Conservation (phyloP, 257 asterid genomes). For the Solanum peruvianum region DNA sequence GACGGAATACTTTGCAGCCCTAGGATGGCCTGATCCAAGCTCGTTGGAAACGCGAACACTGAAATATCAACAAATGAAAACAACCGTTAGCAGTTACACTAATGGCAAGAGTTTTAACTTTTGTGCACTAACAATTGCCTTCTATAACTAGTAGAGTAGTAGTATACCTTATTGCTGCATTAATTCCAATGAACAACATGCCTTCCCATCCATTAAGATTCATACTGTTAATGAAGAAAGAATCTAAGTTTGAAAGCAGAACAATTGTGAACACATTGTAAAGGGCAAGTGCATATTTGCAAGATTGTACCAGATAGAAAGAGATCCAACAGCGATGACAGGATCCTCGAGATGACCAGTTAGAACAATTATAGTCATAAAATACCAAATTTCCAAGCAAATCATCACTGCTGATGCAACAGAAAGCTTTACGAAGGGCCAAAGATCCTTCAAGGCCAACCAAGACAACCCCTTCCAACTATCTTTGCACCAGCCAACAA, state of each 20-base stretch:
- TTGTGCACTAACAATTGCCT: neutral
- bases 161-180: slow-evolving; percentile 82
- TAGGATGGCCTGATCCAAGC: slow-evolving; percentile 83
- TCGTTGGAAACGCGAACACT: slow-evolving; percentile 87
- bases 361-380: slow-evolving; percentile 89
- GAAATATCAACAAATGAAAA: neutral
- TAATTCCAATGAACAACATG: slow-evolving; percentile 87
- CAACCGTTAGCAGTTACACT: neutral
- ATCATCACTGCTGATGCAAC: slow-evolving; percentile 85
- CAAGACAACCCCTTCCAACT: slow-evolving; percentile 76
- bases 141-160: neutral
- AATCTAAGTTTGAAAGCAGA: neutral
- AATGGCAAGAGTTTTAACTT: neutral
- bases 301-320: slow-evolving; percentile 70
- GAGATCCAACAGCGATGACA: slow-evolving; percentile 83
- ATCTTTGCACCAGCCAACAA: slow-evolving; percentile 75
- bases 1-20: slow-evolving; percentile 82
- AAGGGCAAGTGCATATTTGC: neutral
- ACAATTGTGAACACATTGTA: neutral
- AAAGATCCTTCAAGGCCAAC: slow-evolving; percentile 67
- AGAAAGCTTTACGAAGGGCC: slow-evolving; percentile 65
- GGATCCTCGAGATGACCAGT: slow-evolving; percentile 91
- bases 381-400: slow-evolving; percentile 97
- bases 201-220: slow-evolving; percentile 99
- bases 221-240: slow-evolving; percentile 41